Percentiles rank a stretch among this genome's conserved stretches.
These are phyloP conservation scores for Tephrocybe sp. DNA, from an alignment of 768 basidiomycete genomes.

Conservation along the genomic window DNA sequence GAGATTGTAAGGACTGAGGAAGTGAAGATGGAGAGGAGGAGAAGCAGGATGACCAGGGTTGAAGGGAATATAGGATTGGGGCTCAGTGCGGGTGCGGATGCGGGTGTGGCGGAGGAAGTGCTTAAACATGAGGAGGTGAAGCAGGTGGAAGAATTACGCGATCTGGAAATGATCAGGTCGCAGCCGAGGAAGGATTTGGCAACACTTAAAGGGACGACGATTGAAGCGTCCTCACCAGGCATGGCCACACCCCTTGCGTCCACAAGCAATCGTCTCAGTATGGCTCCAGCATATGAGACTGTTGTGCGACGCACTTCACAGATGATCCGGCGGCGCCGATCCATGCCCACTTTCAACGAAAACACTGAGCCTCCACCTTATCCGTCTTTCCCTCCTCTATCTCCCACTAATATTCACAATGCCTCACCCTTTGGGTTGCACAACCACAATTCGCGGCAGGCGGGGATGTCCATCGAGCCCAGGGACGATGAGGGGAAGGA, in stretches of 20 bases:
- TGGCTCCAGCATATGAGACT: constrained; percentile 35
- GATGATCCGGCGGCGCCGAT: constrained; percentile 58
- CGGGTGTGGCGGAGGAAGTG: too few species aligned
- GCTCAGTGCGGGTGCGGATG: too few species aligned
- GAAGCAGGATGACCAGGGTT: constrained; percentile 7
- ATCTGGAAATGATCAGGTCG: not conserved
- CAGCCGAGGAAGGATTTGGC: not conserved
- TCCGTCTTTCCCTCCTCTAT: constrained; percentile 33
- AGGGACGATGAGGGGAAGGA: constrained; percentile 87
- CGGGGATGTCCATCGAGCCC: constrained; percentile 34
- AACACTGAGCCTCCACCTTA: constrained; percentile 69
- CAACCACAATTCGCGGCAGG: constrained; percentile 6
- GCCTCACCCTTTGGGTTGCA: constrained; percentile 20
- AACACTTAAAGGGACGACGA: not conserved
- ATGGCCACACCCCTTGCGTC: not conserved
- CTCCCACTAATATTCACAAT: constrained; percentile 4
- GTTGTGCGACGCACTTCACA: constrained; percentile 22
- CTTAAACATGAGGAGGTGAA: not conserved
- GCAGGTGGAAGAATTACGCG: not conserved
- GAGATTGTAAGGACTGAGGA: constrained; percentile 29
- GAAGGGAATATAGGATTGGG: too few species aligned
- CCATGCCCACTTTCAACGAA: constrained; percentile 68
- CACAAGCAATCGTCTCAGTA: constrained; percentile 28
- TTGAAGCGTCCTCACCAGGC: not conserved
- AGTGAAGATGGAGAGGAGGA: constrained; percentile 17